Conservation (phyloP, 2,329 filamentous ascomycete species). For the Daldinia eschscholtzii region DNA sequence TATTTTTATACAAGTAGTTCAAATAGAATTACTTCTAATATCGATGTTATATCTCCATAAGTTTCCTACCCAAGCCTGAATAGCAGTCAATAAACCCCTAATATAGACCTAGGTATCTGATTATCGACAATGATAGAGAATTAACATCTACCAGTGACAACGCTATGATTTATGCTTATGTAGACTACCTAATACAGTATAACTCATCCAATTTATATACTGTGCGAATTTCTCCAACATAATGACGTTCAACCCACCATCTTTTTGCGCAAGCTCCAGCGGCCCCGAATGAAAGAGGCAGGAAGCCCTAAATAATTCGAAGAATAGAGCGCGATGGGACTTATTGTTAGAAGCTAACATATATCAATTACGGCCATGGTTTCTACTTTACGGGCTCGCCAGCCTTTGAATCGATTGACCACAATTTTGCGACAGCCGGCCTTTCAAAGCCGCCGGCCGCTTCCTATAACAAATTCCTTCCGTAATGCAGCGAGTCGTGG, state of each 20-base stretch:
- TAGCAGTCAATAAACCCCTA: no score
- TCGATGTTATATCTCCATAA: no score
- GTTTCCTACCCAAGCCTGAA: no score
- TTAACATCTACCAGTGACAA: not conserved
- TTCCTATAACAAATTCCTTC: slow-evolving; percentile 19
- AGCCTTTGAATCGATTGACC: slow-evolving; percentile 32
- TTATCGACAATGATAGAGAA: no score
- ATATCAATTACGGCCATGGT: slow-evolving; percentile 43
- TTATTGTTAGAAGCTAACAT: slow-evolving; percentile 29
- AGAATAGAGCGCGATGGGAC: slow-evolving; percentile 24
- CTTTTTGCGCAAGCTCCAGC: slow-evolving; percentile 38
- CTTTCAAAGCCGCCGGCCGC: slow-evolving; percentile 24
- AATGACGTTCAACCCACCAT: slow-evolving; percentile 48
- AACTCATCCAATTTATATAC: not conserved
- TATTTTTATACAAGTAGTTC: no score
- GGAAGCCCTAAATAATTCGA: not conserved
- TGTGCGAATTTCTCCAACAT: slow-evolving; percentile 25
- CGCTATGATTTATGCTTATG: not conserved
- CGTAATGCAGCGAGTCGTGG: slow-evolving; percentile 19
- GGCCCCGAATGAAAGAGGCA: slow-evolving; percentile 4
- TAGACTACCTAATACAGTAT: not conserved
- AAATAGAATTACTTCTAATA: no score
- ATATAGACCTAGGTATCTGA: no score
- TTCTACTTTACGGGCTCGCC: slow-evolving; percentile 39
- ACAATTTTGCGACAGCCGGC: slow-evolving; percentile 35